These are phyloP conservation scores for Sanghuangporus baumii DNA, from an alignment of 1,284 basidiomycete genomes.

Conservation along the genomic window DNA sequence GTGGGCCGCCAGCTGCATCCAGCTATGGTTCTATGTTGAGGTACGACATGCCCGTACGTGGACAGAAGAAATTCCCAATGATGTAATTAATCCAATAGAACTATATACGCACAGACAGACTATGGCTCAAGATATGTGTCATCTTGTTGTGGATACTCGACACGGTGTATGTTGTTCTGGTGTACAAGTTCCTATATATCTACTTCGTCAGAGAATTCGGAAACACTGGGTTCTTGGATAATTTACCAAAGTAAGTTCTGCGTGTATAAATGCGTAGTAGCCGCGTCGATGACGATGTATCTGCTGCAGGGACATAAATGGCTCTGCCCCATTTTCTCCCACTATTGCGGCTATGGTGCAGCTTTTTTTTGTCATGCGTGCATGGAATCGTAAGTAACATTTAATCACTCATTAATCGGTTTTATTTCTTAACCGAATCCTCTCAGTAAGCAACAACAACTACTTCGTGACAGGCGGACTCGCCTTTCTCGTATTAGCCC, in stretches of 20 bases:
- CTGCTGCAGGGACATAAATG: not conserved
- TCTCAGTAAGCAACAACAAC: slow-evolving; percentile 7
- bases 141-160: slow-evolving; percentile 9
- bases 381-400: not conserved
- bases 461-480: not conserved
- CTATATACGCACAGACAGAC: not conserved
- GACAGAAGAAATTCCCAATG: not conserved
- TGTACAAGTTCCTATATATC: slow-evolving; percentile 6
- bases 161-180: slow-evolving; percentile 10
- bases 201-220: slow-evolving; percentile 12
- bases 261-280: no score
- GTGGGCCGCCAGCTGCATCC: not conserved
- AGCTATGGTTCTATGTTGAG: slow-evolving; percentile 1
- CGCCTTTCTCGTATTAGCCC: not conserved
- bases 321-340: not conserved
- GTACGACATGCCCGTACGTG: not conserved
- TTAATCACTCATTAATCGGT: not conserved
- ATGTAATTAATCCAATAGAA: not conserved
- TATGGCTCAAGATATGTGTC: slow-evolving; percentile 7
- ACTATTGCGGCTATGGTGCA: not conserved
- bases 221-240: not conserved
- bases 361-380: not conserved
- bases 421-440: not conserved
- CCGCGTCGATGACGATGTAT: not conserved
- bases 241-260: not conserved